These are phyloP conservation scores for Magnaporthiopsis rhizophila DNA, from an alignment of 2,329 filamentous ascomycete species.

Conservation along the genomic window DNA sequence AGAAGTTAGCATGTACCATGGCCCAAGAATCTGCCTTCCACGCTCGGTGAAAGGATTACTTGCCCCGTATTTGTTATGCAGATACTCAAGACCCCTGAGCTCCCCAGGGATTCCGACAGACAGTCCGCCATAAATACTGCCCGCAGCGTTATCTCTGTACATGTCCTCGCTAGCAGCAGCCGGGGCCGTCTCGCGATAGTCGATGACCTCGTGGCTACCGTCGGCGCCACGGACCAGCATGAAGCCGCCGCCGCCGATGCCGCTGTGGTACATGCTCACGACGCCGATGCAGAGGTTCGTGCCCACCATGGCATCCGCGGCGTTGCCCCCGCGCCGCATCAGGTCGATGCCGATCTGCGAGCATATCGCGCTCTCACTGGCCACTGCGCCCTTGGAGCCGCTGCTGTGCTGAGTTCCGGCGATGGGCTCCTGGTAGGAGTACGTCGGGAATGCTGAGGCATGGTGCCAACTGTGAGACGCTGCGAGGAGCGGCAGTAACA, in stretches of 20 bases:
- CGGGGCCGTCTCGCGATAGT: conserved; percentile 85
- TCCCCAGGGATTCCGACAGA: conserved; percentile 67
- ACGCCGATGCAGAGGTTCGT: conserved; percentile 70
- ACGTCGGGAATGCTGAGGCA: neutral
- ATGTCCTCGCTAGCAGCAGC: conserved; percentile 76
- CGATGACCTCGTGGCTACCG: conserved; percentile 77
- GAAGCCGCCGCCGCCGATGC: conserved; percentile 87
- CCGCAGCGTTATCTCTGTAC: conserved; percentile 63
- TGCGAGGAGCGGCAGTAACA: neutral
- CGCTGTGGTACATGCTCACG: conserved; percentile 69
- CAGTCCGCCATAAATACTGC: conserved; percentile 64
- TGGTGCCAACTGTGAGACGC: neutral
- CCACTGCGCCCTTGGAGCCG: conserved; percentile 49
- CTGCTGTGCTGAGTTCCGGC: neutral
- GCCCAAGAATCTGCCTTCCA: neutral
- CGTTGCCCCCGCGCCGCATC: conserved; percentile 52
- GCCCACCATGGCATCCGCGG: conserved; percentile 67
- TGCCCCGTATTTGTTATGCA: conserved; percentile 66
- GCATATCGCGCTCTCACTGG: conserved; percentile 62
- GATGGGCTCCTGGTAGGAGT: neutral
- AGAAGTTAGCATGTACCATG: neutral
- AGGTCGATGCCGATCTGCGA: conserved; percentile 60
- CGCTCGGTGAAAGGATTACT: conserved; percentile 10
- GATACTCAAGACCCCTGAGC: conserved; percentile 68
- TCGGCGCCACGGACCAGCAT: conserved; percentile 67